Evolutionary conservation across 129 eudicot species (phyloP), one percentile per base, ranked within the genome.

Genomic region (Centella asiatica): DNA sequence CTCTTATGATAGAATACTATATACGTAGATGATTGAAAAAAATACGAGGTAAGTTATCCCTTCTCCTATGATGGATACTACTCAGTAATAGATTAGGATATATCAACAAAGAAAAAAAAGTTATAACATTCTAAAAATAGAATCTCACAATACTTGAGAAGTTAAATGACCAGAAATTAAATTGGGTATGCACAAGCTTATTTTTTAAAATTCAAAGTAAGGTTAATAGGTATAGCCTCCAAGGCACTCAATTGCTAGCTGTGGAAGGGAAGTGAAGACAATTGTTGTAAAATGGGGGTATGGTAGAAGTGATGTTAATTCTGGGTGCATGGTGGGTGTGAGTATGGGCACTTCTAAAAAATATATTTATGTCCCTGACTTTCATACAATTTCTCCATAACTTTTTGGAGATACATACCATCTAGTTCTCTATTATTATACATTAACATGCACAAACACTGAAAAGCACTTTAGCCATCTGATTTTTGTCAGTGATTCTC

Each of bases 311-410:
- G 63, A 25, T 40, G 14, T n/a, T n/a, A n/a, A n/a, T 54, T 17
- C 22, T 40, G 70, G 70, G 33, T 51, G 70, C 70, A 66, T 25
- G 61, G 70, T 53, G 61, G 57, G 62, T 22, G 39, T 51, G 44
- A 25, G 71, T 54, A 67, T 67, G 71, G 71, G 71, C n/a, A n/a
- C n/a, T n/a, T n/a, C n/a, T n/a, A n/a, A 55, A 54, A 67, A n/a
- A 67, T 67, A 54, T 18, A 67, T 40, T 67, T 31, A 44, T 40
- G 50, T 40, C 28, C 31, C 45, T 68, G 72, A 68, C 72, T 44
- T 42, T 63, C 71, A 67, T 64, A 67, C 44, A 65, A 31, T 54
- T 44, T 42, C 64, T 40, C 54, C 62, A 40, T 56, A 44, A 29
- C 64, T 45, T 40, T 67, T 55, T 67, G 54, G 72, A 59, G n/a